Conservation (phyloP, 2,329 filamentous ascomycete genomes). For the Fusarium torreyae region DNA sequence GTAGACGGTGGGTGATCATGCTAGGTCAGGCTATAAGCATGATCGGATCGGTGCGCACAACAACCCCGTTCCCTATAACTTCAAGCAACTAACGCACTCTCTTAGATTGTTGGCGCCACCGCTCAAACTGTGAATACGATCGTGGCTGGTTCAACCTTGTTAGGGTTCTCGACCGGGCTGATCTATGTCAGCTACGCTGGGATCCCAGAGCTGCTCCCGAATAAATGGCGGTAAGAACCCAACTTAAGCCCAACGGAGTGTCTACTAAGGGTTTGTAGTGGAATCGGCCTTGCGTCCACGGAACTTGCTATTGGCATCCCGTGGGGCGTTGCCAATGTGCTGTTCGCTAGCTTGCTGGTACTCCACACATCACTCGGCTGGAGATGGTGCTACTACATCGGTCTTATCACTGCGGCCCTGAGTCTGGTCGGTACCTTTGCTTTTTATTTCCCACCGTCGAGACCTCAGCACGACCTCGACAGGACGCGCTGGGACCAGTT, state of each 20-base stretch:
- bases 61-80: too few relatives aligned
- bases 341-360: conserved; percentile 18
- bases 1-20: conserved; percentile 14
- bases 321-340: conserved; percentile 4
- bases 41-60: conserved; percentile 8
- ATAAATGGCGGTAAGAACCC: conserved; percentile 9
- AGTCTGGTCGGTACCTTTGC: conserved; percentile 13
- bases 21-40: conserved; percentile 14
- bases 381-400: conserved; percentile 30
- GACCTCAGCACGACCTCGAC: conserved; percentile 20
- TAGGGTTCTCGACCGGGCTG: conserved; percentile 17
- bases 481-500: conserved; percentile 28
- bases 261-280: not conserved
- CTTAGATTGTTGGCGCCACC: conserved; percentile 17
- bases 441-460: conserved; percentile 23
- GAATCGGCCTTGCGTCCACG: conserved; percentile 19
- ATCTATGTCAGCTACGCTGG: conserved; percentile 24
- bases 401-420: conserved; percentile 11
- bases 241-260: too few relatives aligned
- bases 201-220: conserved; percentile 15
- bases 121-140: conserved; percentile 6
- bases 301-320: conserved; percentile 23
- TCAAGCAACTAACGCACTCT: too few relatives aligned
- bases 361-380: conserved; percentile 9
- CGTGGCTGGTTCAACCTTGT: conserved; percentile 15